A percentile compares a stretch with the other conserved stretches of the same genome.
phyloP scores from a whole-genome alignment of 352 stramenopile species.

The Pythium folliculosum region DNA sequence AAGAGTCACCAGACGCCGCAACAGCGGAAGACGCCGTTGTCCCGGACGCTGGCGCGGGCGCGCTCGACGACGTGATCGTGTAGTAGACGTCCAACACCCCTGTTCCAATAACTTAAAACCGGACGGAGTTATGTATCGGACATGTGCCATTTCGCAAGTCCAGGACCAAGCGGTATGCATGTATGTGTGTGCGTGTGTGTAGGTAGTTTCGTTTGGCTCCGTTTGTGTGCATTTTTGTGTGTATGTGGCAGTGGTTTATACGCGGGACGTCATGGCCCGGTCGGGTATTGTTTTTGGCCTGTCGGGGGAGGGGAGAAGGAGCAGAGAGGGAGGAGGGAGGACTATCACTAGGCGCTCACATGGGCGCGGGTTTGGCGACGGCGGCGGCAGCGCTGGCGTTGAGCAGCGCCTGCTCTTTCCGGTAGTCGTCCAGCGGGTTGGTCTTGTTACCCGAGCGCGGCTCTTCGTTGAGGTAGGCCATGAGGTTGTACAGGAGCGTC shows the following conservation, averaged over 20 bases:
- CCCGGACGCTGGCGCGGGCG: no score
- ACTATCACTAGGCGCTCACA: background rate
- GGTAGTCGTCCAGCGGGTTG: slow-evolving; percentile 53
- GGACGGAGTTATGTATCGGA: background rate
- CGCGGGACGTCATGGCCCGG: no score
- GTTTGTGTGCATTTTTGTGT: no score
- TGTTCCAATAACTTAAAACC: slow-evolving; percentile 25
- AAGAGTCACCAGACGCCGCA: background rate
- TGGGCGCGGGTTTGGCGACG: background rate
- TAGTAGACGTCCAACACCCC: slow-evolving; percentile 15
- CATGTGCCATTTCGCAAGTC: no score
- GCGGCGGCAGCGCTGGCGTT: background rate
- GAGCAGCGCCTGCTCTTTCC: slow-evolving; percentile 20
- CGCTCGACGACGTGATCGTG: slow-evolving; percentile 20
- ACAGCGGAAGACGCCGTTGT: background rate
- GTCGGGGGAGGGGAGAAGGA: no score
- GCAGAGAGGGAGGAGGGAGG: no score
- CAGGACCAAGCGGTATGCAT: no score
- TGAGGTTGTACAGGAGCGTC: slow-evolving; percentile 68
- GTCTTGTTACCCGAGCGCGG: slow-evolving; percentile 39
- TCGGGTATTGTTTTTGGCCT: no score
- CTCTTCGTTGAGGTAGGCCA: slow-evolving; percentile 76
- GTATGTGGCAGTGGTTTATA: no score
- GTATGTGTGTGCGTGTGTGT: no score
- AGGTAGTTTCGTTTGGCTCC: no score